Conservation (phyloP, 768 basidiomycete genomes). For the Psilocybe tampanensis region DNA sequence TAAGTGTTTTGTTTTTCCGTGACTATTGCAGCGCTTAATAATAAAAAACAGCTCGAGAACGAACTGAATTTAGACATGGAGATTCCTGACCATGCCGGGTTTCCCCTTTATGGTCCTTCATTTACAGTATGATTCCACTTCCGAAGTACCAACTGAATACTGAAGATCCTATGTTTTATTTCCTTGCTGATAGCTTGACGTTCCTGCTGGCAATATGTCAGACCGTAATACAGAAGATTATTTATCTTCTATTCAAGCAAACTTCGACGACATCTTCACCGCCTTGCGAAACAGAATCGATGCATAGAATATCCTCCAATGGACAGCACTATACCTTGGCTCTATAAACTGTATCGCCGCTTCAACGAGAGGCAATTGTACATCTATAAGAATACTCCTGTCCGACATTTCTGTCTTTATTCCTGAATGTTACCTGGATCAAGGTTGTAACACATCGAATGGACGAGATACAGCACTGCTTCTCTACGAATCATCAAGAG, state of each 20-base stretch:
- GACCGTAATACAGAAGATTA: constrained; percentile 73
- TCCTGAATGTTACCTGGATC: too few relatives aligned
- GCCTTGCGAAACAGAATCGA: constrained; percentile 29
- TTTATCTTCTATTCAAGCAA: constrained; percentile 42
- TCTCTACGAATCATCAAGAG: too few relatives aligned
- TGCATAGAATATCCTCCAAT: not conserved
- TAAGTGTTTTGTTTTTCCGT: constrained; percentile 36
- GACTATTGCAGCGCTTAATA: not conserved
- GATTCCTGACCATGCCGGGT: constrained; percentile 78
- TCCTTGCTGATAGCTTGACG: constrained; percentile 50
- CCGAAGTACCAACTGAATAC: not conserved
- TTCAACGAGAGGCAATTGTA: too few relatives aligned
- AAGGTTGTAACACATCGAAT: too few relatives aligned
- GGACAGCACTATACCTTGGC: too few relatives aligned
- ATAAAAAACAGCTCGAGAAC: constrained; percentile 46
- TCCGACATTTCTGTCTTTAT: too few relatives aligned
- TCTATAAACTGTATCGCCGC: too few relatives aligned
- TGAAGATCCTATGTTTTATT: not conserved
- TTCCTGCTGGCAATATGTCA: constrained; percentile 69
- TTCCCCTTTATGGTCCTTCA: constrained; percentile 76
- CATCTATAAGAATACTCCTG: too few relatives aligned
- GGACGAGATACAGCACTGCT: too few relatives aligned
- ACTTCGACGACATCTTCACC: constrained; percentile 37
- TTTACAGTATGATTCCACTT: constrained; percentile 50
- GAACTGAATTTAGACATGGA: constrained; percentile 58